Evolutionary conservation across 352 stramenopile species (phyloP), one percentile per base, ranked within the genome.

Genomic region (Peronospora tabacina): DNA sequence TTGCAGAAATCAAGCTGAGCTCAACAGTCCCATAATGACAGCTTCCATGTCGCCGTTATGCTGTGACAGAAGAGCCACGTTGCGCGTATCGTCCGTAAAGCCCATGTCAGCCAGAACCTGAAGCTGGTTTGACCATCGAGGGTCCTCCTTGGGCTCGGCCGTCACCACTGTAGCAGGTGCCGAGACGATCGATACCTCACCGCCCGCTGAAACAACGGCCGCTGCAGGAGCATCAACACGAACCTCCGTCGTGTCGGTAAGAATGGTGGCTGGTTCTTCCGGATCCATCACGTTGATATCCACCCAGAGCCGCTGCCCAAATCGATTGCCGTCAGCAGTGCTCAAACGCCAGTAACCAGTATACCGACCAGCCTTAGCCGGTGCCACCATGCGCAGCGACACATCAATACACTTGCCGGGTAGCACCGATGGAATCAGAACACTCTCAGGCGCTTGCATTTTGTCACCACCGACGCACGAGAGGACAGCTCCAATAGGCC

Each of bases 261-360:
- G 36, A 52, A 37, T 35, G 7, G 57, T 48, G 2, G 55, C 49
- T 4, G 55, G 40, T 41, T 70, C 61, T 44, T 68, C 61, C 5
- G 68, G 52, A 7, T 59, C 63, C 48, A 78, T 73, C 20, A 92
- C 79, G 15, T 81, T 87, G 32, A 95, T 76, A 52, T 95, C 83
- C 20, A 94, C 75, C 85, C 85, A 95, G 33, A 95, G 80, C 5
- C 83, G 78, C 49, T 95, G 83, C 0, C 85, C 85, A 50, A 95
- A 95, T 38, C 80, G 78, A 19, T 79, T 87, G 44, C 80, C 81
- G 15, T 90, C 75, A 4, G 78, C 61, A 3, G 75, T 88, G 45
- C 74, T 82, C 24, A 95, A 58, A n/a, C 85, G 83, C 80, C 85
- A 95, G 66, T 94, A 94, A 24, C 83, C 80, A 24, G 85, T 92